Base-by-base conservation (phyloP, 306 rosid genomes). In the Astragalus membranaceus region DNA sequence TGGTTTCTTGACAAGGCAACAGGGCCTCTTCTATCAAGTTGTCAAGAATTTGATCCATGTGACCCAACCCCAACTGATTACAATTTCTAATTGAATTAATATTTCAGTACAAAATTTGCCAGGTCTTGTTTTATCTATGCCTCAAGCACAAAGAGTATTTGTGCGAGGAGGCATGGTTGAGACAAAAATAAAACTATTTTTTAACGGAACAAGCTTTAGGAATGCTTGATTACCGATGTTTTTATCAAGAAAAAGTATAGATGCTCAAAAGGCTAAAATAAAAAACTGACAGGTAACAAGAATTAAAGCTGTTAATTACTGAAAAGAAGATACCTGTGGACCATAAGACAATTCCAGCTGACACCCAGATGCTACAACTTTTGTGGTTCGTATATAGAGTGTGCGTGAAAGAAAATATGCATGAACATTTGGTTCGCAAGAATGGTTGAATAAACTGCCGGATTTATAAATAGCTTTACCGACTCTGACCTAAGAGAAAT, bases 381-480 rank as follows among this genome's bases (percentile, higher is more conserved):
- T 78, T 63, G 98, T 92, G 32, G 96, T 76, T 47, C 95, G 82
- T 59, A 89, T 44, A 77, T 58, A 82, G 36, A 92, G 90, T 14
- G 92, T 76, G 55, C 92, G 96, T 37, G 92, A 84, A 73, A 87
- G 77, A 81, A 89, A 92, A 81, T 89, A 92, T 5, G 90, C 96
- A 84, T 84, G 88, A 68, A 84, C 48, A 49, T 92, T 92, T 72
- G 98, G 98, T 70, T 67, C 82, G 80, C 98, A 89, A 52, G 98
- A 89, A 81, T 92, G 98, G 88, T 92, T 92, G 82, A 89, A 89
- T 74, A 84, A 77, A 82, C 98, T 92, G 43, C 95, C 96, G 11
- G 77, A 64, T 82, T 64, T 81, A 76, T 92, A 92, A 73, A 92
- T 87, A 82, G 95, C 96, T 70, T 92, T 90, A 35, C 96, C 98